Percentiles rank a stretch among this genome's conserved stretches.
Conservation (phyloP, 306 rosid genomes). For the Hylodesmum podocarpum region DNA sequence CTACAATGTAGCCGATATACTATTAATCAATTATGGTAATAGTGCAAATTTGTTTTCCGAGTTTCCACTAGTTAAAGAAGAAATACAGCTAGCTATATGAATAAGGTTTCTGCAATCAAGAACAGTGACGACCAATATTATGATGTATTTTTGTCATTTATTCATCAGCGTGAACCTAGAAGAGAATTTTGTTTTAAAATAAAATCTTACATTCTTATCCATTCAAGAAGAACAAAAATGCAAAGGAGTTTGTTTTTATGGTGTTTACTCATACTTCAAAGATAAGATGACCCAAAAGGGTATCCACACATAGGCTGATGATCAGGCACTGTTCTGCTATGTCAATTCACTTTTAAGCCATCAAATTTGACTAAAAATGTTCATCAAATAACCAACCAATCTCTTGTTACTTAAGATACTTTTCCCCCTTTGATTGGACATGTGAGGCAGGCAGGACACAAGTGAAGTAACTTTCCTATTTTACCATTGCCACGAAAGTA, state of each 20-base stretch:
- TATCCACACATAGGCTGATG: neutral
- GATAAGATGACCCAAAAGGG: neutral
- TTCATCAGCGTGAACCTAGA: neutral
- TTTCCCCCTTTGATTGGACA: neutral
- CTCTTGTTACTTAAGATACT: neutral
- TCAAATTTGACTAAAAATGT: constrained; percentile 26
- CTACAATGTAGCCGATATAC: neutral
- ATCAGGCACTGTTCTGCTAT: neutral
- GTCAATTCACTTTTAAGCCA: constrained; percentile 21
- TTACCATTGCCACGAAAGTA: neutral
- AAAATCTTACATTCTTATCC: neutral
- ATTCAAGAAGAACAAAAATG: neutral
- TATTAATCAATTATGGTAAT: neutral
- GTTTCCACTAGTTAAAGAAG: too few relatives aligned
- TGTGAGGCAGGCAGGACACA: neutral
- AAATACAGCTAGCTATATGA: too few relatives aligned
- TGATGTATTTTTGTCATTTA: neutral
- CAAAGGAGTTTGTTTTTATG: neutral
- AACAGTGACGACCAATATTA: neutral
- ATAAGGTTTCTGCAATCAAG: neutral
- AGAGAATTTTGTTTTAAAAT: neutral
- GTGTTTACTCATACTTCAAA: neutral
- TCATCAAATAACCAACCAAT: neutral
- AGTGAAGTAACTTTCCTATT: neutral
- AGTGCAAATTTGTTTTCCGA: too few relatives aligned